Evolutionary conservation across 805 yeast species (phyloP).

Genomic region (Clavispora asparagi): DNA sequence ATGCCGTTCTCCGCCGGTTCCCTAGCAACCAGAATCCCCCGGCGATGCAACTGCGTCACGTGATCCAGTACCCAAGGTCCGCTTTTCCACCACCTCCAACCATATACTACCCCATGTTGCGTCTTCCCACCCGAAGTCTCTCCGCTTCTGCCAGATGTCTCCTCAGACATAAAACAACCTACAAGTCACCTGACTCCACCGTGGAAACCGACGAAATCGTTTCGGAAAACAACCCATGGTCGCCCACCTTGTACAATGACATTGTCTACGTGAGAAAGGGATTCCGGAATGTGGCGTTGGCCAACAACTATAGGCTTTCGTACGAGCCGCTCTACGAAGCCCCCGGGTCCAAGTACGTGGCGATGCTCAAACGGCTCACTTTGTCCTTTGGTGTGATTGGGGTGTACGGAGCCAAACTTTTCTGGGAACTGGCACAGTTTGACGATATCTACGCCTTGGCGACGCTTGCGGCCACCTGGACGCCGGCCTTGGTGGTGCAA

Average conservation of each 20-base stretch:
- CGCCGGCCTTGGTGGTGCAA: slow-evolving; percentile 48
- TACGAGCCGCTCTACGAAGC: slow-evolving; percentile 60
- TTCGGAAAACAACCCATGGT: slow-evolving; percentile 42
- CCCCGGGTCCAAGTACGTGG: slow-evolving; percentile 57
- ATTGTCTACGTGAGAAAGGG: slow-evolving; percentile 35
- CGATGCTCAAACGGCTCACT: slow-evolving; percentile 57
- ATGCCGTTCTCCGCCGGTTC: too few relatives aligned
- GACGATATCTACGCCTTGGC: slow-evolving; percentile 44
- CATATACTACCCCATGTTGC: not conserved
- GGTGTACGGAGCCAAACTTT: slow-evolving; percentile 55
- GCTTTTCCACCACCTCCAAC: not conserved
- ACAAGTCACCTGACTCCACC: slow-evolving; percentile 25
- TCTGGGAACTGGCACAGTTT: slow-evolving; percentile 49
- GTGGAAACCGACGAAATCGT: slow-evolving; percentile 39
- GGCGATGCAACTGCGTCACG: not conserved
- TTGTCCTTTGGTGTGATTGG: slow-evolving; percentile 60
- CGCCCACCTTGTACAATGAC: slow-evolving; percentile 41
- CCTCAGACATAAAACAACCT: slow-evolving; percentile 13
- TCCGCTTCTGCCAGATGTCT: slow-evolving; percentile 5
- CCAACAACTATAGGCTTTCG: slow-evolving; percentile 48
- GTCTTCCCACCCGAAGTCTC: slow-evolving; percentile 3
- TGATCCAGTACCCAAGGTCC: not conserved
- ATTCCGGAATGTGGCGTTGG: slow-evolving; percentile 41
- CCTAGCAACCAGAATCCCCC: too few relatives aligned
- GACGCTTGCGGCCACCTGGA: slow-evolving; percentile 44